A percentile compares a stretch with the other conserved stretches of the same genome.
phyloP scores from a whole-genome alignment of 306 rosid genomes.

The Sphenostylis stenocarpa region DNA sequence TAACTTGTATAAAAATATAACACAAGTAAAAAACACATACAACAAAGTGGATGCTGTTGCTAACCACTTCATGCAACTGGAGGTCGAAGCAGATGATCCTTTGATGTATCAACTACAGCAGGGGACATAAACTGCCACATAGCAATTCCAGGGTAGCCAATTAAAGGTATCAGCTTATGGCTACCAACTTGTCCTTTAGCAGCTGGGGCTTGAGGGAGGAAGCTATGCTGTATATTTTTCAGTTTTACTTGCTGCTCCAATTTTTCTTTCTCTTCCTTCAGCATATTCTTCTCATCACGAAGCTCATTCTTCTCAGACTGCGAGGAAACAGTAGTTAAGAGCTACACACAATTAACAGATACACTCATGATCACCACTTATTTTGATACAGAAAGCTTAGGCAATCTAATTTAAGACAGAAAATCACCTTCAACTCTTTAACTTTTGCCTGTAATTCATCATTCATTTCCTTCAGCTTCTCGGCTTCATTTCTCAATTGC shows the following conservation, averaged over 20 bases:
- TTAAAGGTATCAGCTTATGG: slow-evolving; percentile 74
- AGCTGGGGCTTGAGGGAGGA: slow-evolving; percentile 54
- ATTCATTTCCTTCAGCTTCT: slow-evolving; percentile 63
- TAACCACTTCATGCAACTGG: slow-evolving; percentile 79
- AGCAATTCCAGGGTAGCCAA: slow-evolving; percentile 82
- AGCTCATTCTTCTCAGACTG: slow-evolving; percentile 95
- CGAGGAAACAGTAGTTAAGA: slow-evolving; percentile 15
- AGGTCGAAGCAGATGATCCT: slow-evolving; percentile 87
- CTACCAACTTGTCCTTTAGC: slow-evolving; percentile 57
- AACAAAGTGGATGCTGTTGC: slow-evolving; percentile 35
- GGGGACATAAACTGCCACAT: slow-evolving; percentile 98
- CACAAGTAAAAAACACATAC: slow-evolving; percentile 16
- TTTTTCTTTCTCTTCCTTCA: slow-evolving; percentile 74
- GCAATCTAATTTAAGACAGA: not conserved
- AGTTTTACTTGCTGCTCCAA: slow-evolving; percentile 60
- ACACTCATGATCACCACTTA: not conserved
- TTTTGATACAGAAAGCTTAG: not conserved
- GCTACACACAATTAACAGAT: not conserved
- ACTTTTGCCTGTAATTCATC: slow-evolving; percentile 59
- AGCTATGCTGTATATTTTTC: slow-evolving; percentile 52
- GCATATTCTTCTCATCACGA: slow-evolving; percentile 90
- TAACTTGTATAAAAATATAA: slow-evolving; percentile 21
- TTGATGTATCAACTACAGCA: slow-evolving; percentile 78
- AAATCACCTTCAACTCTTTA: slow-evolving; percentile 74
- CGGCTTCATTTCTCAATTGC: slow-evolving; percentile 66